These are phyloP conservation scores for Lipomyces anomalus DNA, from an alignment of 805 yeast genomes.

Conservation along the genomic window DNA sequence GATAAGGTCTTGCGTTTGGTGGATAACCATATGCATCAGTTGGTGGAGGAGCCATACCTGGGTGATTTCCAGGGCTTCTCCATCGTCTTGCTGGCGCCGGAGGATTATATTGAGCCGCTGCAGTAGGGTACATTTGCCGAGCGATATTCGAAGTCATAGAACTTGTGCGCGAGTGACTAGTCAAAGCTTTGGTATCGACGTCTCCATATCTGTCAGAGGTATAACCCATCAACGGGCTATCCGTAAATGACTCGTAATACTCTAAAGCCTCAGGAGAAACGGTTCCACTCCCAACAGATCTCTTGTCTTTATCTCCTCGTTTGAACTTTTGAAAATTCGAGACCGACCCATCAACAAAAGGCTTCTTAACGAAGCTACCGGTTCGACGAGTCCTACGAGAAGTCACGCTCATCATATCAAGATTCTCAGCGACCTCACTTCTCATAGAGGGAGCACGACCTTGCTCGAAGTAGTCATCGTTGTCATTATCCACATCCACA, in stretches of 20 bases:
- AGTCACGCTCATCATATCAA: constrained; percentile 20
- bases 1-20: too few species aligned
- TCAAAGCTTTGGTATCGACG: constrained; percentile 17
- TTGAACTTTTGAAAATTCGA: constrained; percentile 1
- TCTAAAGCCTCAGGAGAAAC: constrained; percentile 3
- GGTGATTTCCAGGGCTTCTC: too few species aligned
- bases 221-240: constrained; percentile 13
- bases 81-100: background rate
- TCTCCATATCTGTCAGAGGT: constrained; percentile 20
- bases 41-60: too few species aligned
- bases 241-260: constrained; percentile 17
- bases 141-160: constrained; percentile 16
- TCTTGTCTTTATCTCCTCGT: constrained; percentile 4
- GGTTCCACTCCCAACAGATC: too few species aligned
- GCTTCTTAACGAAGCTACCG: background rate
- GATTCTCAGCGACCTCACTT: too few species aligned
- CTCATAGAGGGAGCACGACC: too few species aligned
- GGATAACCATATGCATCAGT: too few species aligned
- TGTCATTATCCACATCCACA: too few species aligned
- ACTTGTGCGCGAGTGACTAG: constrained; percentile 22
- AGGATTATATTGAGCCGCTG: constrained; percentile 1
- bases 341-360: background rate
- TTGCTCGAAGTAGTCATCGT: too few species aligned
- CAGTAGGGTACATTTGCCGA: constrained; percentile 12
- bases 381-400: constrained; percentile 17